Conservation (phyloP, 176 grass and related monocot genomes). For the Triticum turgidum region DNA sequence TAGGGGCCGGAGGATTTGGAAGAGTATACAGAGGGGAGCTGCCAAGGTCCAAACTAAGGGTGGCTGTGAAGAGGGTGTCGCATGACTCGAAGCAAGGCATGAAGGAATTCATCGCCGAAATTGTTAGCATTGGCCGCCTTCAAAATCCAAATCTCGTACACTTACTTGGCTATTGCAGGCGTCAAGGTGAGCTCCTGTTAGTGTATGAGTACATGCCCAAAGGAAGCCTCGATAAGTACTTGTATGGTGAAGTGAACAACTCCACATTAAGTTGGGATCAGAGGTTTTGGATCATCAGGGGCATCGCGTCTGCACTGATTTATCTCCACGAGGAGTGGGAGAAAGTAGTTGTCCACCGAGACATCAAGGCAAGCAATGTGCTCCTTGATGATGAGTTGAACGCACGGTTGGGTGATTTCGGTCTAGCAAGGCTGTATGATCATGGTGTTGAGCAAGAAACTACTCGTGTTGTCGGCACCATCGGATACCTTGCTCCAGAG, state of each 20-base stretch:
- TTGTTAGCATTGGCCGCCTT: background rate
- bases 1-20: constrained; percentile 41
- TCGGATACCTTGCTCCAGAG: constrained; percentile 27
- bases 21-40: background rate
- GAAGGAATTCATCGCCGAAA: background rate
- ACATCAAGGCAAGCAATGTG: constrained; percentile 9
- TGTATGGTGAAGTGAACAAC: background rate
- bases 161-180: background rate
- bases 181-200: background rate
- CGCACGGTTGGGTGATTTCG: background rate
- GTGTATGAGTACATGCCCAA: background rate
- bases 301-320: background rate
- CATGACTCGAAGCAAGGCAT: background rate
- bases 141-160: background rate
- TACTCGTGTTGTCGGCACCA: constrained; percentile 18
- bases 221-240: background rate
- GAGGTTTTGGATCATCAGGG: constrained; percentile 3
- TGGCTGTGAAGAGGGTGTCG: background rate
- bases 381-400: background rate
- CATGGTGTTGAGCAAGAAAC: background rate
- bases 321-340: constrained; percentile 19
- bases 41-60: background rate
- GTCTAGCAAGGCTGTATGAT: background rate
- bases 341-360: constrained; percentile 1
- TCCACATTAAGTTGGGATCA: background rate